A percentile compares a stretch with the other conserved stretches of the same genome.
These are phyloP conservation scores for Podospora didyma DNA, from an alignment of 495 filamentous ascomycete species.

Conservation along the genomic window DNA sequence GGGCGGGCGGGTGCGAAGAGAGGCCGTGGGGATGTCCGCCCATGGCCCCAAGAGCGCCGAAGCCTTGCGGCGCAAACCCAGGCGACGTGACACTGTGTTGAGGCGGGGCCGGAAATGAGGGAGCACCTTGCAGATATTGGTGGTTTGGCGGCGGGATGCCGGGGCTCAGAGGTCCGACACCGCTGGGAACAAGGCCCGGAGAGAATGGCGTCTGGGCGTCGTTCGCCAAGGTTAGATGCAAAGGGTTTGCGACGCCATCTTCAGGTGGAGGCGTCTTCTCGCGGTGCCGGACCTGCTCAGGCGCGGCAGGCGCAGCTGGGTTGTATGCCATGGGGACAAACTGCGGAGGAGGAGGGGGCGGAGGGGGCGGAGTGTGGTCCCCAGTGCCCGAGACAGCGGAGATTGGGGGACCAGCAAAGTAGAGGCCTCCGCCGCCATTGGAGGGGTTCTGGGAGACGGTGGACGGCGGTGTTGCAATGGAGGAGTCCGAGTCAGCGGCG, in stretches of 20 bases:
- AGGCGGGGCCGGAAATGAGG: conserved; percentile 35
- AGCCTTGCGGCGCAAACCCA: conserved; percentile 35
- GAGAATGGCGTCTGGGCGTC: conserved; percentile 55
- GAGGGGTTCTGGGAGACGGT: conserved; percentile 42
- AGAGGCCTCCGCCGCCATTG: conserved; percentile 25
- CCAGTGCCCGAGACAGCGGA: conserved; percentile 26
- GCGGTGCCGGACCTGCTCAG: conserved; percentile 75
- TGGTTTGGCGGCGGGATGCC: conserved; percentile 31
- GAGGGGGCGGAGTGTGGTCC: conserved; percentile 9
- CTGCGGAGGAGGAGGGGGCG: conserved; percentile 38
- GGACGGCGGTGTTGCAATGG: conserved; percentile 26
- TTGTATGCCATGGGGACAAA: conserved; percentile 84
- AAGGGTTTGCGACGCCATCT: conserved; percentile 64
- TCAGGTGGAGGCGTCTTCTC: conserved; percentile 88
- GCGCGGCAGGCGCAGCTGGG: conserved; percentile 80
- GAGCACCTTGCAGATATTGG: conserved; percentile 32
- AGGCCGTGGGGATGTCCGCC: conserved; percentile 31
- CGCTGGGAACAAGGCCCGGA: conserved; percentile 37
- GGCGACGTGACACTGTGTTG: conserved; percentile 35
- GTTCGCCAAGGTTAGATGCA: conserved; percentile 62
- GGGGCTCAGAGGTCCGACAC: conserved; percentile 30
- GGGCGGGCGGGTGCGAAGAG: conserved; percentile 23
- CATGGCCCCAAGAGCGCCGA: conserved; percentile 27
- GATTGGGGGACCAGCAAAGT: conserved; percentile 38
- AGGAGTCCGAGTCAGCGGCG: conserved; percentile 17